Evolutionary conservation across 73 alveolate genomes (phyloP).

Genomic region (Breviolum minutum): DNA sequence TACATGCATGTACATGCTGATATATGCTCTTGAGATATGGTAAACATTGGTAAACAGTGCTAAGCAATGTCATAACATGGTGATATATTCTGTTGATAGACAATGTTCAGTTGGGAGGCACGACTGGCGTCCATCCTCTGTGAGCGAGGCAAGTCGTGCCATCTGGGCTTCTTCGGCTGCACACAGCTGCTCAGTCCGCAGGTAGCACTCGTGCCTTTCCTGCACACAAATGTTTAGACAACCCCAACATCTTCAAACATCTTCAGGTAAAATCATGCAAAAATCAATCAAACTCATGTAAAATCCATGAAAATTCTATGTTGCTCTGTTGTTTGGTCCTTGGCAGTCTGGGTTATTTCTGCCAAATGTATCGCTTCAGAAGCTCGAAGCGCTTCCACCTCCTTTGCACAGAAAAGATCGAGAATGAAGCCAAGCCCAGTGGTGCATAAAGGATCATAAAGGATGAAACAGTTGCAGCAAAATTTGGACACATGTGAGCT

Average conservation of each 20-base stretch:
- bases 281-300: background rate
- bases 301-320: background rate
- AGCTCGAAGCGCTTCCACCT: background rate
- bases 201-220: slow-evolving; percentile 2
- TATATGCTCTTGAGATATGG: too few relatives aligned
- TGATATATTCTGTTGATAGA: background rate
- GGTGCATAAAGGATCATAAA: too few relatives aligned
- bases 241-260: background rate
- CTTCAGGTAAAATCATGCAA: background rate
- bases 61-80: too few relatives aligned
- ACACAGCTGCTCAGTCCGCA: slow-evolving; percentile 55
- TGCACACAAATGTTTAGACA: background rate
- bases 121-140: background rate
- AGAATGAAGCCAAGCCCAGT: too few relatives aligned
- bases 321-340: background rate
- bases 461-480: too few relatives aligned
- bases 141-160: background rate
- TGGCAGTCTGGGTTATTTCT: background rate
- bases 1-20: too few relatives aligned
- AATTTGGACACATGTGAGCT: too few relatives aligned
- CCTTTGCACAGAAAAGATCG: too few relatives aligned
- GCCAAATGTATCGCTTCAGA: background rate
- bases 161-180: slow-evolving; percentile 36
- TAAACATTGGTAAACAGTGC: too few relatives aligned
- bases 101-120: background rate